Evolutionary conservation across 192 early-diverging fungal species (phyloP).

Genomic region (Coemansia sp.): DNA sequence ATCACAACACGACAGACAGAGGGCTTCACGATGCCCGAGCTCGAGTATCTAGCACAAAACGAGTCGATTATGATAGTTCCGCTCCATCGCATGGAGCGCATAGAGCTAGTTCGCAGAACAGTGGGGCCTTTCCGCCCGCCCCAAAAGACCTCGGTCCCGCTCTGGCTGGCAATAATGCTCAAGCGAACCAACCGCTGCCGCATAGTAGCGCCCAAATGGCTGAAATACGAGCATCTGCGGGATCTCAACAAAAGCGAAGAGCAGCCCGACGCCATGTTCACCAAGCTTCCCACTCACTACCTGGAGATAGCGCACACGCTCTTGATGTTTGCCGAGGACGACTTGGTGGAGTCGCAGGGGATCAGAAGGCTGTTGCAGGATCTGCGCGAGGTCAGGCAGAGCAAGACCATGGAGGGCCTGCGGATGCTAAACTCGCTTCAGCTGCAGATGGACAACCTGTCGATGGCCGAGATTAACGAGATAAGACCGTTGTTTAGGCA

Average conservation of each 20-base stretch:
- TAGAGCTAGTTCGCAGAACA: conserved; percentile 73
- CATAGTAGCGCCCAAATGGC: conserved; percentile 79
- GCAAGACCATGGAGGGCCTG: conserved; percentile 75
- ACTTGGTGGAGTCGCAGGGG: conserved; percentile 70
- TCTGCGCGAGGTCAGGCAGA: conserved; percentile 76
- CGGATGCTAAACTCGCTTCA: conserved; percentile 62
- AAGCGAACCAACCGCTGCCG: conserved; percentile 80
- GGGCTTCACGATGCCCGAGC: conserved; percentile 73
- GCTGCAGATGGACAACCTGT: conserved; percentile 82
- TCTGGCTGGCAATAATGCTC: conserved; percentile 85
- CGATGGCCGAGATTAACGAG: conserved; percentile 86
- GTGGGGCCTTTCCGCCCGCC: conserved; percentile 81
- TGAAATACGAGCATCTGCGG: conserved; percentile 69
- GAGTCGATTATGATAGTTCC: conserved; percentile 75
- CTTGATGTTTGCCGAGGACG: conserved; percentile 77
- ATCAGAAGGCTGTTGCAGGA: conserved; percentile 79
- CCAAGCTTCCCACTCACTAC: conserved; percentile 74
- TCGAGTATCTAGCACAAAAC: conserved; percentile 85
- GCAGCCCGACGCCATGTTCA: conserved; percentile 59
- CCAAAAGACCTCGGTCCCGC: conserved; percentile 68
- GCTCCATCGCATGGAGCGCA: conserved; percentile 61
- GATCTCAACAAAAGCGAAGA: conserved; percentile 69
- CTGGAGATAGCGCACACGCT: conserved; percentile 81
- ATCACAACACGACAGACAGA: conserved; percentile 35
- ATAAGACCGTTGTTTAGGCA: conserved; percentile 86